Percentiles rank a stretch among this genome's conserved stretches.
phyloP scores from a whole-genome alignment of 208 protist species.

The Trypanosoma boissoni region DNA sequence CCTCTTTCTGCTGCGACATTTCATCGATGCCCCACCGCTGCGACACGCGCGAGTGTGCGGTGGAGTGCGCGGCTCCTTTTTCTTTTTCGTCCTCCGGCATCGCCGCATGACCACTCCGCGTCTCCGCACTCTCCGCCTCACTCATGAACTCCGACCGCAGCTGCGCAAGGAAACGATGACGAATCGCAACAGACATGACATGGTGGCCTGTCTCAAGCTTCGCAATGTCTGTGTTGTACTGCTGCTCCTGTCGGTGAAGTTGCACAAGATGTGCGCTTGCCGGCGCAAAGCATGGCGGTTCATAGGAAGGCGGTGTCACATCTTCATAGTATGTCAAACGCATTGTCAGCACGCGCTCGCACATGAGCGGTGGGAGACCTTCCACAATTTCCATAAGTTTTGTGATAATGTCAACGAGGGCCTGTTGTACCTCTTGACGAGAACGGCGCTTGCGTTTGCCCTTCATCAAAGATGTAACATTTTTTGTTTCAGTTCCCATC shows the following conservation, averaged over 20 bases:
- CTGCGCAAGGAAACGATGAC: slow-evolving; percentile 53
- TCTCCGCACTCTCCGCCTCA: background rate
- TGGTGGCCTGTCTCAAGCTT: slow-evolving; percentile 72
- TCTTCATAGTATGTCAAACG: slow-evolving; percentile 76
- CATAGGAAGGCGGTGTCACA: slow-evolving; percentile 55
- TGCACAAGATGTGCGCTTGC: slow-evolving; percentile 50
- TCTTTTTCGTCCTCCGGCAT: background rate
- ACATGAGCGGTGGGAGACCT: slow-evolving; percentile 58
- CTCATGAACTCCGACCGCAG: slow-evolving; percentile 20
- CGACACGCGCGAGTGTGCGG: background rate
- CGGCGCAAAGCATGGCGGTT: slow-evolving; percentile 70
- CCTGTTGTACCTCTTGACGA: slow-evolving; percentile 58
- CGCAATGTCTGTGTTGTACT: slow-evolving; percentile 43
- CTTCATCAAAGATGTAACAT: too few relatives aligned
- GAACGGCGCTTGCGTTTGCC: too few relatives aligned
- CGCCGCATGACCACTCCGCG: background rate
- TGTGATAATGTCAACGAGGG: slow-evolving; percentile 51
- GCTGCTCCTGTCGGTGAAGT: slow-evolving; percentile 53
- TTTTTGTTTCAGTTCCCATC: too few relatives aligned
- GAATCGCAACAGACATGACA: slow-evolving; percentile 55
- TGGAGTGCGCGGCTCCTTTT: too few relatives aligned
- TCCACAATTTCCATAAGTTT: slow-evolving; percentile 63
- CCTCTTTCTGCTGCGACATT: background rate
- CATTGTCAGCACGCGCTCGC: slow-evolving; percentile 70
- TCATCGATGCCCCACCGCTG: background rate